These are phyloP conservation scores for Sesbania bispinosa DNA, from an alignment of 306 rosid genomes.

Conservation along the genomic window DNA sequence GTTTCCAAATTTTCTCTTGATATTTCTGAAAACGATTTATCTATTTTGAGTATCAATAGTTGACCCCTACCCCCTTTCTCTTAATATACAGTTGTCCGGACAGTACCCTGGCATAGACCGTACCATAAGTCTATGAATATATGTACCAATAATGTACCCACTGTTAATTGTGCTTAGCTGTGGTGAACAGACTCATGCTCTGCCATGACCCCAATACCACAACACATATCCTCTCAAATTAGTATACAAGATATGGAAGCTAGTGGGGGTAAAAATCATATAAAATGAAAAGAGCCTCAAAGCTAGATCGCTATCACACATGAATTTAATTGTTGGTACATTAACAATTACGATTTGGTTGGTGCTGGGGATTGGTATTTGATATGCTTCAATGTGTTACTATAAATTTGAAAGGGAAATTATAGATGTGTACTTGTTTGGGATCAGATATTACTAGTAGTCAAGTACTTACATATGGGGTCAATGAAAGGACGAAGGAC, in stretches of 20 bases:
- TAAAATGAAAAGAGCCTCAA: neutral
- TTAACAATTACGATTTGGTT: conserved; percentile 8
- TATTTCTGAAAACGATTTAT: conserved; percentile 6
- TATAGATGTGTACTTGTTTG: conserved; percentile 22
- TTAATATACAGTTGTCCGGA: conserved; percentile 37
- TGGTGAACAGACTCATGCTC: conserved; percentile 20
- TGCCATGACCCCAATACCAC: neutral
- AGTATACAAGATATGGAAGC: neutral
- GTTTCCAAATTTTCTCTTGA: neutral
- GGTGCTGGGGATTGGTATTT: conserved; percentile 7
- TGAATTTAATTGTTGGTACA: conserved; percentile 22
- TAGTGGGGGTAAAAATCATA: neutral
- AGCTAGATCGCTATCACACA: neutral
- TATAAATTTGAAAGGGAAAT: neutral
- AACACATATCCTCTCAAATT: neutral
- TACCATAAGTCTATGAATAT: conserved; percentile 29
- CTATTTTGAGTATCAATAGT: conserved; percentile 17
- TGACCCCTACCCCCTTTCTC: conserved; percentile 13
- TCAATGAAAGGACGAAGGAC: conserved; percentile 17
- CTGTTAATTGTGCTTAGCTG: conserved; percentile 31
- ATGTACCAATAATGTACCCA: conserved; percentile 33
- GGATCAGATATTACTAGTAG: conserved; percentile 19
- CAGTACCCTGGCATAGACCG: conserved; percentile 28
- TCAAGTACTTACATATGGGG: conserved; percentile 25
- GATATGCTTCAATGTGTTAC: neutral